phyloP scores from a whole-genome alignment of 1,284 basidiomycete genomes.

The Rhodotorula glutinis region DNA sequence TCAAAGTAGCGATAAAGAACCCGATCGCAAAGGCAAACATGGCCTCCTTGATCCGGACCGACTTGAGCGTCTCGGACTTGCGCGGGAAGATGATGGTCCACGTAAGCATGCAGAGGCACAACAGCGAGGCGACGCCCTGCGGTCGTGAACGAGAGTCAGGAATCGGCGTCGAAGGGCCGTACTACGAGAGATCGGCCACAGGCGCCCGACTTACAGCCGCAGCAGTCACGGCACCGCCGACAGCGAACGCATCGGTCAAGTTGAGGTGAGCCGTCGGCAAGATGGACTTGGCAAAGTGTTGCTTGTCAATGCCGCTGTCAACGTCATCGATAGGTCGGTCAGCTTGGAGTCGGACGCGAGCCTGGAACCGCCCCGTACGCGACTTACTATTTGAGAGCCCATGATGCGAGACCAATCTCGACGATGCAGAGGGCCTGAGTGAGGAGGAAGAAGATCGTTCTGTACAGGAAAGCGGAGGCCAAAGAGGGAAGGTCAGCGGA shows the following conservation, averaged over 20 bases:
- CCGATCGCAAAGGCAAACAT: conserved; percentile 20
- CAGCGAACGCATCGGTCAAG: conserved; percentile 14
- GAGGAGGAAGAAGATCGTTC: conserved; percentile 25
- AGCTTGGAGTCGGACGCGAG: neutral
- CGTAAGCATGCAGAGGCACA: conserved; percentile 19
- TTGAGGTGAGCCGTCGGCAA: conserved; percentile 12
- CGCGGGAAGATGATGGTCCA: conserved; percentile 17
- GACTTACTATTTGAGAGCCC: neutral
- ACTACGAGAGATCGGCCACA: neutral
- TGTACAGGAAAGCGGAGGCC: neutral
- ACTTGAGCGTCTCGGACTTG: conserved; percentile 27
- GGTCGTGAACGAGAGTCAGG: neutral
- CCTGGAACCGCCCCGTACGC: too few species aligned
- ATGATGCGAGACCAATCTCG: conserved; percentile 7
- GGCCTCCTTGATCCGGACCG: conserved; percentile 35
- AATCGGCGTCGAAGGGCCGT: too few species aligned
- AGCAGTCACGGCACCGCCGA: conserved; percentile 19
- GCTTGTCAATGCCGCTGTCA: conserved; percentile 4
- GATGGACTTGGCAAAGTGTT: neutral
- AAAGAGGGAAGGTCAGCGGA: neutral
- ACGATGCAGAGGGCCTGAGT: conserved; percentile 10
- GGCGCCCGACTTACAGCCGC: conserved; percentile 6
- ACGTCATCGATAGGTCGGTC: neutral
- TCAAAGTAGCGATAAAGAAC: conserved; percentile 25
- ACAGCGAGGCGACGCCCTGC: conserved; percentile 21